Evolutionary conservation across 106 monocot species (phyloP), one percentile per base, ranked within the genome.

Genomic region (Dendrobium nobile): DNA sequence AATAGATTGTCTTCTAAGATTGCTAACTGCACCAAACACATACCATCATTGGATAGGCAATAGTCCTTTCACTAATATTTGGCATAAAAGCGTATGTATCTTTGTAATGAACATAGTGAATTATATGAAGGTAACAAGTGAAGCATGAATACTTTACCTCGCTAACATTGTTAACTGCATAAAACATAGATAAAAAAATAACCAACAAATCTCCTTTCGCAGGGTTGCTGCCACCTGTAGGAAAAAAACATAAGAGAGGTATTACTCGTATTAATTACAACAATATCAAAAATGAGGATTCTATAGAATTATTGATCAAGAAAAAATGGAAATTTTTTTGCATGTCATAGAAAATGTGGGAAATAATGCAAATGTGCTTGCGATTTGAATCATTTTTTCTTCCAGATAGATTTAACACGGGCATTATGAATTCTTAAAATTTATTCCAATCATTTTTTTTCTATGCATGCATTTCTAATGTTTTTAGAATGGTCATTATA

Each of bases 111-210:
- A 15, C 27, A 70, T 70, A 13, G 11, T 70, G 13, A 31, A 37
- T 37, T 70, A 11, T 24, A 31, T 70, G 27, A 27, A 70, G 70
- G 37, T 27, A 70, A 70, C 9, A 70, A 31, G 33, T 16, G 5
- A 70, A 70, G 20, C 4, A 4, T 33, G 70, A 31, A 70, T 70
- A 33, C 70, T 33, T 80, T 84, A 92, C 92, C 92, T 89, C 89
- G 37, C 84, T 83, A 81, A 89, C 89, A 76, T 92, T 89, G 79
- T 89, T 89, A 77, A 92, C 64, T 79, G 92, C 92, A 86, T 92
- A 92, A 5, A 92, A 79, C 72, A 72, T 89, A 31, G 92, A 85
- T 15, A 82, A 87, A 54, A 68, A 84, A 86, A 92, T 79, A 19
- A 92, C 89, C 79, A 92, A 79, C 75, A 92, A 4, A 77, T 92